These are phyloP conservation scores for Phytophthora crassamura DNA, from an alignment of 352 stramenopile species.

Conservation along the genomic window DNA sequence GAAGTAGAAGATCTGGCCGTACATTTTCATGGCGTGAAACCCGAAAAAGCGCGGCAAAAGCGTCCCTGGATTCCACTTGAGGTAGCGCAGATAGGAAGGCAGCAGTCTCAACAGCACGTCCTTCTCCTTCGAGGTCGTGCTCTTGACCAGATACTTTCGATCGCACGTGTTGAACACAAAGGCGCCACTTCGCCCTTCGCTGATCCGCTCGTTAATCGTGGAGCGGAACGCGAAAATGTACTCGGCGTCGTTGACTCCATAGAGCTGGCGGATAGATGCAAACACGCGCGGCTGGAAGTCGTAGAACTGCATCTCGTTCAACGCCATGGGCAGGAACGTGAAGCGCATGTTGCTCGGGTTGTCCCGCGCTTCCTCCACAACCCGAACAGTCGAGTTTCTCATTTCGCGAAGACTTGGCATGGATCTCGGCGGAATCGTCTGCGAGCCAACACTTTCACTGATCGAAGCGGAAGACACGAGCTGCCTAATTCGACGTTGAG, in stretches of 20 bases:
- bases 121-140: slow-evolving; percentile 81
- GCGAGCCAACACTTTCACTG: slow-evolving; percentile 32
- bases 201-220: slow-evolving; percentile 91
- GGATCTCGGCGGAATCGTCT: slow-evolving; percentile 40
- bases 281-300: slow-evolving; percentile 88
- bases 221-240: slow-evolving; percentile 82
- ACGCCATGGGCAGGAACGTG: slow-evolving; percentile 69
- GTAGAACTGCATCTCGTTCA: slow-evolving; percentile 90
- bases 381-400: slow-evolving; percentile 66
- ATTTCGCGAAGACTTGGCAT: slow-evolving; percentile 39
- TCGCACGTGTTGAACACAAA: slow-evolving; percentile 93
- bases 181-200: slow-evolving; percentile 85
- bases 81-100: slow-evolving; percentile 84
- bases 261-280: slow-evolving; percentile 70
- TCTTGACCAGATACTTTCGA: slow-evolving; percentile 93
- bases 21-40: slow-evolving; percentile 93
- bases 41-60: slow-evolving; percentile 91
- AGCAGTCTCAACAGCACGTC: slow-evolving; percentile 82
- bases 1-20: slow-evolving; percentile 92
- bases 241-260: slow-evolving; percentile 74
- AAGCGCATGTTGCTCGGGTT: slow-evolving; percentile 53
- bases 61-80: slow-evolving; percentile 89
- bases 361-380: slow-evolving; percentile 62
- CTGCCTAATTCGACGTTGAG: slow-evolving; percentile 56
- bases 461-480: slow-evolving; percentile 57